These are phyloP conservation scores for Fistulinella prunicolor DNA, from an alignment of 768 basidiomycete genomes.

Conservation along the genomic window DNA sequence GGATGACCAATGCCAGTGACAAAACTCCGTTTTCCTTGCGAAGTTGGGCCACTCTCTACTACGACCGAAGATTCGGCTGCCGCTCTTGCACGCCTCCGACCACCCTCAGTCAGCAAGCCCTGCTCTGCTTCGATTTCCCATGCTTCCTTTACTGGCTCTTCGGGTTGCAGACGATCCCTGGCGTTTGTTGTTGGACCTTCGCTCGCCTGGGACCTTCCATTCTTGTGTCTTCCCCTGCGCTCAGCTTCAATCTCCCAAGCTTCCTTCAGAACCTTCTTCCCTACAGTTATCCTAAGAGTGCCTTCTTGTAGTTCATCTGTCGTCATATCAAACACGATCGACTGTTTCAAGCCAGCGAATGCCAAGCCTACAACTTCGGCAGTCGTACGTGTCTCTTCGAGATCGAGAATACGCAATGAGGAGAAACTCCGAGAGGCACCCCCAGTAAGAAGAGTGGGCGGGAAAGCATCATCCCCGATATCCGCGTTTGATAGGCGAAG, in stretches of 20 bases:
- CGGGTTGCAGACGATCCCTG: neutral
- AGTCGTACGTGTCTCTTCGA: constrained; percentile 63
- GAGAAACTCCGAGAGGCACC: constrained; percentile 41
- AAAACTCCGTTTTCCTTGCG: constrained; percentile 17
- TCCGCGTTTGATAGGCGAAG: constrained; percentile 54
- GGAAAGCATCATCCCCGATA: constrained; percentile 60
- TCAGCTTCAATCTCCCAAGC: constrained; percentile 80
- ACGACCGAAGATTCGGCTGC: constrained; percentile 38
- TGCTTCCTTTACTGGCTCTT: constrained; percentile 55
- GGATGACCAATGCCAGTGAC: constrained; percentile 24
- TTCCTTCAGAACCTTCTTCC: constrained; percentile 70
- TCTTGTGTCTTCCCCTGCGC: constrained; percentile 43
- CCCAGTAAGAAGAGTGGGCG: constrained; percentile 23
- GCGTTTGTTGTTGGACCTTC: neutral
- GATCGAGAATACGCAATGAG: constrained; percentile 54
- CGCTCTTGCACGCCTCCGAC: constrained; percentile 60
- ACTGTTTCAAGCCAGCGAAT: constrained; percentile 47
- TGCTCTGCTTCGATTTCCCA: constrained; percentile 83
- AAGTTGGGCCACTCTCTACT: neutral
- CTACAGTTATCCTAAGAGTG: constrained; percentile 55
- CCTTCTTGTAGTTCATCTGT: constrained; percentile 53
- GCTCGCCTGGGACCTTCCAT: constrained; percentile 31
- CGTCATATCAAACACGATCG: constrained; percentile 53
- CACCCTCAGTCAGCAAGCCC: constrained; percentile 72
- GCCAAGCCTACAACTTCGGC: constrained; percentile 43